Evolutionary conservation across 495 filamentous ascomycete genomes (phyloP).

Genomic region (Penicillium cataractarum): DNA sequence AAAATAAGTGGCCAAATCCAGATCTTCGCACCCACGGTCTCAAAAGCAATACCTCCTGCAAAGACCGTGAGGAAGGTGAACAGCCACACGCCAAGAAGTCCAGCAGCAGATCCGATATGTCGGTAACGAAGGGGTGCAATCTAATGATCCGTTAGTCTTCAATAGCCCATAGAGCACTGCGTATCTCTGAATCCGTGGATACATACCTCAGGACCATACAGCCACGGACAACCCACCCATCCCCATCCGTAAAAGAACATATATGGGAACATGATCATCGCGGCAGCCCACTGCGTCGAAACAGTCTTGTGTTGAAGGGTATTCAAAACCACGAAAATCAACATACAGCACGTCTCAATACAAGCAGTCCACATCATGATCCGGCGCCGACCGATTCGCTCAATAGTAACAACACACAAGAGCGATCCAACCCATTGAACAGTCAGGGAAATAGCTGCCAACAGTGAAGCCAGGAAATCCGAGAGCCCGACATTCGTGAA

Average conservation of each 20-base stretch:
- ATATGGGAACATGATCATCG: conserved; percentile 25
- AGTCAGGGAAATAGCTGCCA: conserved; percentile 36
- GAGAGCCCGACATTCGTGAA: conserved; percentile 34
- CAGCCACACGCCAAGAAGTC: conserved; percentile 32
- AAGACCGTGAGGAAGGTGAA: conserved; percentile 38
- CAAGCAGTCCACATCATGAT: conserved; percentile 32
- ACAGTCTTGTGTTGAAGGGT: conserved; percentile 12
- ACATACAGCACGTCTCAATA: conserved; percentile 27
- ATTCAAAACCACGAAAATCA: conserved; percentile 28
- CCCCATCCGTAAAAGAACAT: conserved; percentile 30
- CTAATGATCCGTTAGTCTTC: too few relatives aligned
- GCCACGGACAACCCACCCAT: conserved; percentile 33
- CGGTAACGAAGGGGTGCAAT: conserved; percentile 34
- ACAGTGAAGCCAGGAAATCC: conserved; percentile 23
- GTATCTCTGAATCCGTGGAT: not conserved
- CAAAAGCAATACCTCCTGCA: conserved; percentile 34
- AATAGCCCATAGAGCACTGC: too few relatives aligned
- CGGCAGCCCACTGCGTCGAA: conserved; percentile 27
- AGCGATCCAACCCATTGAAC: not conserved
- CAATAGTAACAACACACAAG: conserved; percentile 20
- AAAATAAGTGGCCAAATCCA: conserved; percentile 33
- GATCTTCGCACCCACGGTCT: conserved; percentile 28
- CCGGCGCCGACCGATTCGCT: conserved; percentile 28
- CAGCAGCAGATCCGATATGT: conserved; percentile 33
- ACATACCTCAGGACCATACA: conserved; percentile 31